Evolutionary conservation across 1,284 basidiomycete species (phyloP), one percentile per base, ranked within the genome.

Genomic region (Tilletiaria anomala): DNA sequence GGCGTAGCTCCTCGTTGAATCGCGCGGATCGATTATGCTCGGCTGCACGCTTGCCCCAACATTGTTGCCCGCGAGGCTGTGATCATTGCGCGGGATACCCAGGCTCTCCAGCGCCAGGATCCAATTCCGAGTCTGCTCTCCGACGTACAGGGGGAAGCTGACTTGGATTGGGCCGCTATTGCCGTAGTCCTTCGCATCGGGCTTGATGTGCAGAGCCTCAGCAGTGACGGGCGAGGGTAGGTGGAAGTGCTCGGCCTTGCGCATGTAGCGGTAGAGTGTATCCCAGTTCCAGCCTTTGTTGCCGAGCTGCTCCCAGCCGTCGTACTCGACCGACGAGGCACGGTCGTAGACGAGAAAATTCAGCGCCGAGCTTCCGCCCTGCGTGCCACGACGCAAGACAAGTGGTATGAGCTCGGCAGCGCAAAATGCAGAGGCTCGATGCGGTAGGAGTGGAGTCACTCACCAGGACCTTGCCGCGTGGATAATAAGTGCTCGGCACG

Each of bases 201-300:
- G 53, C 17, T 47, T 38, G 47, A 57, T 44, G 44, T 55, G 41
- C 43, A 58, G 43, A 23, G 49, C 35, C 32, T 57, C 42, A 21
- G 45, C 40, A 47, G 58, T 47, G 41, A 53, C 44, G 26, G 49
- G 44, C 17, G 51, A 47, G n/a, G 58, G 59, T 10, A 56, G 51
- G 35, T 53, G 48, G 50, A 61, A 63, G 37, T 46, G 40, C 42
- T 69, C 60, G 5, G 59, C 44, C 58, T 69, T 70, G 48, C 64
- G 66, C 55, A 71, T 67, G 53, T 67, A 69, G 3, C 56, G 50
- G 36, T 65, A 58, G 32, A 71, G 50, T 37, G 50, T 63, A 26
- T 63, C 45, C 54, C 63, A 70, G 53, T 65, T 69, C 63, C 67
- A 69, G 1, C 54, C 56, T 11, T 48, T 46, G 36, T 47, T 48